phyloP scores from a whole-genome alignment of 2,329 filamentous ascomycete genomes.

The Ophiobolus disseminans region DNA sequence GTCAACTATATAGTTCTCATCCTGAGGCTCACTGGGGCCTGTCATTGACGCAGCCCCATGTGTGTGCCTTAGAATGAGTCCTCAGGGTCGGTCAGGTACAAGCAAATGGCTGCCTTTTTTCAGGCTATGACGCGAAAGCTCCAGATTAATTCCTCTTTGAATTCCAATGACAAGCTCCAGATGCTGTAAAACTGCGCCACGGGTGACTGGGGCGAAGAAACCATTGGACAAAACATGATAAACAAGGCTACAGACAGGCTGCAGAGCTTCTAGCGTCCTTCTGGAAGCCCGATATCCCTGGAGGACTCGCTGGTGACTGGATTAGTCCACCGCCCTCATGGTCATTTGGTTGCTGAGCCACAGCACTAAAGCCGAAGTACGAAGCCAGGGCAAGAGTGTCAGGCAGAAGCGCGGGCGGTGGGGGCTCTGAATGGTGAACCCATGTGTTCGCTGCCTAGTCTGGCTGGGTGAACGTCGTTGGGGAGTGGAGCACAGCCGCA shows the following conservation, averaged over 20 bases:
- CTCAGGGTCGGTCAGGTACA: conserved; percentile 27
- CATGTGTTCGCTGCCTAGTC: conserved; percentile 41
- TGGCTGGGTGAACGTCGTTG: conserved; percentile 28
- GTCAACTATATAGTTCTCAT: conserved; percentile 24
- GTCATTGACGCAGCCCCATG: conserved; percentile 28
- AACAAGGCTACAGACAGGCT: conserved; percentile 40
- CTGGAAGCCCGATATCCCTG: conserved; percentile 24
- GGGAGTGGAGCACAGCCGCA: conserved; percentile 37
- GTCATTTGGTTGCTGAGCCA: conserved; percentile 33
- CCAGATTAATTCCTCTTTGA: conserved; percentile 22
- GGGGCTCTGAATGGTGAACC: conserved; percentile 29
- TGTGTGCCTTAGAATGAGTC: conserved; percentile 28
- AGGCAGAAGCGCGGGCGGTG: conserved; percentile 34
- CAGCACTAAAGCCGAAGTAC: conserved; percentile 24
- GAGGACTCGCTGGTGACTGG: conserved; percentile 34
- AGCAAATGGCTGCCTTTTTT: conserved; percentile 40
- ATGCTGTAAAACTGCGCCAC: conserved; percentile 36
- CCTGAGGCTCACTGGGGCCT: conserved; percentile 29
- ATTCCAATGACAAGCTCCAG: conserved; percentile 20
- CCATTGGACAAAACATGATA: conserved; percentile 31
- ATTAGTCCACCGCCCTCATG: conserved; percentile 32
- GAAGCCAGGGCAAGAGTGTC: conserved; percentile 28
- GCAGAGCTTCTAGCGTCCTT: conserved; percentile 36
- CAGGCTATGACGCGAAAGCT: conserved; percentile 38
- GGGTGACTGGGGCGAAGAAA: conserved; percentile 11